Evolutionary conservation across 2,329 filamentous ascomycete genomes (phyloP).

Genomic region (Fusarium floridanum): DNA sequence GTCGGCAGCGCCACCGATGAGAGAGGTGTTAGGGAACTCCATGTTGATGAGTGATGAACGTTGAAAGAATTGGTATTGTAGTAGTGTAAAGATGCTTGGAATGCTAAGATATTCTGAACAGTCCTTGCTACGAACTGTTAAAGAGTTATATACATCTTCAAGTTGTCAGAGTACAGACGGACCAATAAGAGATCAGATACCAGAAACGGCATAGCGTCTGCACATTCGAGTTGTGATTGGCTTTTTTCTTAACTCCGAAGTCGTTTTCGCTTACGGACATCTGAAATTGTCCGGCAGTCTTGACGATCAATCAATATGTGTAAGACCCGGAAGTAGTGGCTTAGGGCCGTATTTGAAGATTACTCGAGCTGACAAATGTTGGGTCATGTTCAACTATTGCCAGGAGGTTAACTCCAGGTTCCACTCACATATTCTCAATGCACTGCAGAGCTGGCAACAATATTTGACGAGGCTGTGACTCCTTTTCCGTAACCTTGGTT

Average conservation of each 20-base stretch:
- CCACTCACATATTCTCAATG: background rate
- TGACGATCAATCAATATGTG: background rate
- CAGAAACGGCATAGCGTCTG: background rate
- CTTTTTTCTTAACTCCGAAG: background rate
- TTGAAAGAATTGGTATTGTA: background rate
- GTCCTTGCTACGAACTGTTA: background rate
- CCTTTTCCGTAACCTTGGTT: too few relatives aligned
- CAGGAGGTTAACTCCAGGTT: background rate
- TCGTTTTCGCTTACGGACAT: constrained; percentile 12
- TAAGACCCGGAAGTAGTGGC: constrained; percentile 15
- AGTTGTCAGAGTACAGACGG: background rate
- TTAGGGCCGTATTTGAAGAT: constrained; percentile 3
- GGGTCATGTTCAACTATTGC: background rate
- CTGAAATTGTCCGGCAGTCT: constrained; percentile 9
- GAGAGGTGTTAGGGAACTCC: constrained; percentile 39
- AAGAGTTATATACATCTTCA: constrained; percentile 22
- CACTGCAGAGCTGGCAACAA: too few relatives aligned
- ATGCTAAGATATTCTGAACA: background rate
- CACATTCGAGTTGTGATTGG: background rate
- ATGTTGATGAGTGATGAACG: constrained; percentile 15
- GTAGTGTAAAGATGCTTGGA: background rate
- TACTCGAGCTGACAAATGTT: background rate
- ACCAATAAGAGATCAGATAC: constrained; percentile 29
- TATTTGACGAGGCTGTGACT: too few relatives aligned
- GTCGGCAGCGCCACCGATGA: constrained; percentile 41